Conservation (phyloP, 2,329 filamentous ascomycete species). For the Cryphonectria naterciae region DNA sequence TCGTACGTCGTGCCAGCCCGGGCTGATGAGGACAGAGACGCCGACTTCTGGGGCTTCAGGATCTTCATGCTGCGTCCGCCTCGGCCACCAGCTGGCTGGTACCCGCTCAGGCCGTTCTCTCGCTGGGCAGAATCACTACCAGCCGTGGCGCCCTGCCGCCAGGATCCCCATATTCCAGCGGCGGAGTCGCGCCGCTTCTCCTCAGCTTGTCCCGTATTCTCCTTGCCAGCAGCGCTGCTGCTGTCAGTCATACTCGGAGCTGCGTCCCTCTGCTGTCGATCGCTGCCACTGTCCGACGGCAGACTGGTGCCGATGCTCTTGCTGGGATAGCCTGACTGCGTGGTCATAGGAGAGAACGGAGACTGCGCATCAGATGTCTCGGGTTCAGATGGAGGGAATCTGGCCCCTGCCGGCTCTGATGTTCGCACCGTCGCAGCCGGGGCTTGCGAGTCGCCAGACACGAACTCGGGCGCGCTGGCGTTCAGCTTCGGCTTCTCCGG, state of each 20-base stretch:
- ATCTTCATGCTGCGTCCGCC: constrained; percentile 84
- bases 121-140: constrained; percentile 58
- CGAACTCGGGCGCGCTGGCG: constrained; percentile 51
- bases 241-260: constrained; percentile 38
- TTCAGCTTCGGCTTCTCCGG: constrained; percentile 64
- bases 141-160: constrained; percentile 62
- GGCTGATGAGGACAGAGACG: constrained; percentile 50
- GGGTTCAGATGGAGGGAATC: constrained; percentile 35
- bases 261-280: constrained; percentile 45
- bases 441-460: constrained; percentile 39
- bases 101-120: constrained; percentile 63
- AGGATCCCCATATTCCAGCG: constrained; percentile 71
- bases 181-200: constrained; percentile 49
- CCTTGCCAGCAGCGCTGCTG: constrained; percentile 30
- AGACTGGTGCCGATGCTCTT: constrained; percentile 42
- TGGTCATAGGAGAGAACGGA: constrained; percentile 35
- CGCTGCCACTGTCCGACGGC: constrained; percentile 49
- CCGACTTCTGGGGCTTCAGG: constrained; percentile 74
- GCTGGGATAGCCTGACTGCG: constrained; percentile 40
- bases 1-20: constrained; percentile 59
- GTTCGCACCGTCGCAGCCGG: constrained; percentile 19
- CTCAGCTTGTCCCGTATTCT: constrained; percentile 34
- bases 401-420: constrained; percentile 30
- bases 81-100: constrained; percentile 66
- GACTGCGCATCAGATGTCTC: constrained; percentile 36